These are phyloP conservation scores for Clohesyomyces aquaticus DNA, from an alignment of 495 filamentous ascomycete genomes.

Conservation along the genomic window DNA sequence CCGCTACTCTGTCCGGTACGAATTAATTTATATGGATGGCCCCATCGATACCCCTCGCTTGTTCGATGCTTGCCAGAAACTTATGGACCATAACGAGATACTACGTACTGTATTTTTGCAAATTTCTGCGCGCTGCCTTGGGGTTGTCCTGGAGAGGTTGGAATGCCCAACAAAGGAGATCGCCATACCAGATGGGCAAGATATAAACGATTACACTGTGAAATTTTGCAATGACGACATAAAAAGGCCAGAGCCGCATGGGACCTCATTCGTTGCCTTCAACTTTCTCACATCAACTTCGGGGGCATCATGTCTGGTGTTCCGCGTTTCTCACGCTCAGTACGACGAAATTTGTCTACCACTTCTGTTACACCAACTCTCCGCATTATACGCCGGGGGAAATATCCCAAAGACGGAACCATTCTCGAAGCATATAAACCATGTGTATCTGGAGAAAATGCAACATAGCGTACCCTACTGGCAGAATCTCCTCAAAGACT, in stretches of 20 bases:
- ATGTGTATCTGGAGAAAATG: conserved; percentile 52
- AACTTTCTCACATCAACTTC: conserved; percentile 58
- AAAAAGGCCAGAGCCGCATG: conserved; percentile 59
- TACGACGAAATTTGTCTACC: conserved; percentile 75
- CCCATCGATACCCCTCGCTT: conserved; percentile 44
- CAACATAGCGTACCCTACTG: conserved; percentile 61
- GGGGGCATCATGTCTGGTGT: conserved; percentile 60
- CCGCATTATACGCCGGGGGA: conserved; percentile 57
- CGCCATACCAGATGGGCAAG: conserved; percentile 52
- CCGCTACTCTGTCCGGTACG: conserved; percentile 54
- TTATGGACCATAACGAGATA: conserved; percentile 58
- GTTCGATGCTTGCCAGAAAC: conserved; percentile 49
- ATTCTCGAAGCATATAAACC: conserved; percentile 63
- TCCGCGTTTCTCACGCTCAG: conserved; percentile 74
- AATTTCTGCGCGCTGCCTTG: conserved; percentile 58
- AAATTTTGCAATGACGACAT: conserved; percentile 55
- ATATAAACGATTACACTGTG: conserved; percentile 56
- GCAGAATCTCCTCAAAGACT: conserved; percentile 57
- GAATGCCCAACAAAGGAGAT: conserved; percentile 57
- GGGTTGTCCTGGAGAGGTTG: conserved; percentile 64
- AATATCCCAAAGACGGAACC: conserved; percentile 52
- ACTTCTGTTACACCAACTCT: conserved; percentile 60
- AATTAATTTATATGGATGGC: conserved; percentile 49
- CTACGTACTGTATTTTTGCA: conserved; percentile 71
- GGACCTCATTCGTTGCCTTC: conserved; percentile 66